Percentiles rank a stretch among this genome's conserved stretches.
These are phyloP conservation scores for Termitomyces titanicus DNA, from an alignment of 768 basidiomycete genomes.

Conservation along the genomic window DNA sequence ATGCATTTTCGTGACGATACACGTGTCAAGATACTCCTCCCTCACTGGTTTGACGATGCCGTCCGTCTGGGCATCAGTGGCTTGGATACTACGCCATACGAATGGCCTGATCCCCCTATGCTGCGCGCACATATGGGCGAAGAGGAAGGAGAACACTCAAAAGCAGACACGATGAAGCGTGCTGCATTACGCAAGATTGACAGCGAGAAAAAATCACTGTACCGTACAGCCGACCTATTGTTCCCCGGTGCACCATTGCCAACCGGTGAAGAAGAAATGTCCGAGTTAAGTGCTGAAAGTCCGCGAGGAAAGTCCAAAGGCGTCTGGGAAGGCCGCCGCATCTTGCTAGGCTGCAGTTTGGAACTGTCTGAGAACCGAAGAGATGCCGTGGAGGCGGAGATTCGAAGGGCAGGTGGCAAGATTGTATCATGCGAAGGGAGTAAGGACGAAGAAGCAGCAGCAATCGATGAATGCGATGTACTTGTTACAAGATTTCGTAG, in stretches of 20 bases:
- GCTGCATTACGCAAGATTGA: conserved; percentile 21
- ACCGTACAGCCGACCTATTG: conserved; percentile 26
- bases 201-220: conserved; percentile 28
- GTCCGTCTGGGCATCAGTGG: conserved; percentile 51
- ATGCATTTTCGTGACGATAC: conserved; percentile 58
- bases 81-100: conserved; percentile 52
- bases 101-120: conserved; percentile 71
- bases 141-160: conserved; percentile 15
- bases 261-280: neutral
- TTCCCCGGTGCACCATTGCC: conserved; percentile 21
- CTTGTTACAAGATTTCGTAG: conserved; percentile 67
- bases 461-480: conserved; percentile 58
- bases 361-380: conserved; percentile 46
- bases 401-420: conserved; percentile 59
- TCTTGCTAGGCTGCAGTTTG: conserved; percentile 62
- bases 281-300: conserved; percentile 4
- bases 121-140: conserved; percentile 27
- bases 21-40: conserved; percentile 67
- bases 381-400: conserved; percentile 52
- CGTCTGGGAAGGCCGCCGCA: conserved; percentile 56
- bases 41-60: conserved; percentile 90
- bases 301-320: conserved; percentile 21
- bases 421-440: conserved; percentile 27
- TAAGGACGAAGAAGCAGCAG: conserved; percentile 24
- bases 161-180: conserved; percentile 16